phyloP scores from a whole-genome alignment of 1,284 basidiomycete species.

The Apiotrichum akiyoshidainum region DNA sequence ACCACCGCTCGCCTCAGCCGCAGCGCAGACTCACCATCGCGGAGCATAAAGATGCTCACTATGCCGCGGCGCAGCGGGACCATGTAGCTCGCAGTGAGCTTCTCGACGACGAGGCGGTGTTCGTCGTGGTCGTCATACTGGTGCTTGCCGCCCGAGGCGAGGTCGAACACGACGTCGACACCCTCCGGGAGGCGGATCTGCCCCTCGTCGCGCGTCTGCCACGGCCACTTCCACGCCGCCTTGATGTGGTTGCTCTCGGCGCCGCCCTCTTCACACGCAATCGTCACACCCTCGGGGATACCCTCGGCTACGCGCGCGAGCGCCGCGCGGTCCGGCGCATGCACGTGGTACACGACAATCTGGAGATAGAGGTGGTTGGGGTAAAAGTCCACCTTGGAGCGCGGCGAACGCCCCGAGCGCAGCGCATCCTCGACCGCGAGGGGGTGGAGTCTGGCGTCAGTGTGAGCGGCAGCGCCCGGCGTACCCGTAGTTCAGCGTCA shows the following conservation, averaged over 20 bases:
- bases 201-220: conserved; percentile 8
- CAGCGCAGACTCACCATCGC: conserved; percentile 39
- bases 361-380: conserved; percentile 49
- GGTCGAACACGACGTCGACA: conserved; percentile 47
- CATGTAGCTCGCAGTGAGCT: conserved; percentile 49
- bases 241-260: background rate
- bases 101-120: conserved; percentile 42
- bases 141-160: conserved; percentile 19
- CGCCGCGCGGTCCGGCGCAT: conserved; percentile 30
- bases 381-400: conserved; percentile 51
- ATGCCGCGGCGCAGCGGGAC: conserved; percentile 47
- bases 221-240: conserved; percentile 3
- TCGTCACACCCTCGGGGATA: conserved; percentile 3
- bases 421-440: conserved; percentile 50
- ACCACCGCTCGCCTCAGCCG: background rate
- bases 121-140: background rate
- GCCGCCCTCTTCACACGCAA: background rate
- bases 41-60: conserved; percentile 46
- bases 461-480: conserved; percentile 6
- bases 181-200: conserved; percentile 42
- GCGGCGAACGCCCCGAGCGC: conserved; percentile 41
- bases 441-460: conserved; percentile 42
- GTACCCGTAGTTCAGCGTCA: conserved; percentile 43
- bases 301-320: conserved; percentile 26
- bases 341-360: conserved; percentile 48